Conservation (phyloP, 2,329 filamentous ascomycete genomes). For the Aspergillus cejpii region DNA sequence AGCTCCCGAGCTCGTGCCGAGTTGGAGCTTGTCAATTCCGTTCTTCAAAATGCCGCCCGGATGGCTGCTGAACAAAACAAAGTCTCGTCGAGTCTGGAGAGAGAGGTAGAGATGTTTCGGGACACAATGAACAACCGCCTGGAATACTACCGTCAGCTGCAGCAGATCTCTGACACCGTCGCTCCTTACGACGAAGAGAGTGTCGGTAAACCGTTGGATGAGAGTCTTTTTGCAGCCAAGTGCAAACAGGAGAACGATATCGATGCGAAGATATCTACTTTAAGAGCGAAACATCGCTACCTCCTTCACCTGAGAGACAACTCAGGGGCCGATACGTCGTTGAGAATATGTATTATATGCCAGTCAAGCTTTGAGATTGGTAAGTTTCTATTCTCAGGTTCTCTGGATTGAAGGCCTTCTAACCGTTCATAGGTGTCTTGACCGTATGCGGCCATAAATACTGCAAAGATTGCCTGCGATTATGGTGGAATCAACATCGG, state of each 20-base stretch:
- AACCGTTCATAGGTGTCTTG: slow-evolving; percentile 30
- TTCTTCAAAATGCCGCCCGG: slow-evolving; percentile 55
- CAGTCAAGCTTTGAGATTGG: slow-evolving; percentile 69
- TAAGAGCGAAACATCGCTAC: slow-evolving; percentile 71
- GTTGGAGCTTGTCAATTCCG: slow-evolving; percentile 55
- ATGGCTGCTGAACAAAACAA: slow-evolving; percentile 50
- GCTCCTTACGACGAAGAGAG: slow-evolving; percentile 61
- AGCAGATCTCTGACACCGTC: slow-evolving; percentile 84
- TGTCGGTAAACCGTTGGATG: slow-evolving; percentile 52
- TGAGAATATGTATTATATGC: slow-evolving; percentile 79
- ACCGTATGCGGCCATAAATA: slow-evolving; percentile 90
- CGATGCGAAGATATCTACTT: slow-evolving; percentile 53
- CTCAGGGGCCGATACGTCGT: slow-evolving; percentile 53
- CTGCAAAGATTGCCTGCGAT: slow-evolving; percentile 75
- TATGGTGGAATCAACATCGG: slow-evolving; percentile 68
- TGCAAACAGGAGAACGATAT: slow-evolving; percentile 46
- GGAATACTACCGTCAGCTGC: slow-evolving; percentile 85
- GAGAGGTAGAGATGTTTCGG: slow-evolving; percentile 69
- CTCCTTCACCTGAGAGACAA: slow-evolving; percentile 56
- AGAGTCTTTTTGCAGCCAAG: slow-evolving; percentile 40
- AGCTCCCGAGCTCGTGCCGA: slow-evolving; percentile 57
- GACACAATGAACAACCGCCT: slow-evolving; percentile 75
- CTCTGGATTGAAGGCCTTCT: background rate
- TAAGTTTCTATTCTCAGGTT: slow-evolving; percentile 35
- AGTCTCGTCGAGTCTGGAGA: slow-evolving; percentile 45